phyloP scores from a whole-genome alignment of 1,284 basidiomycete genomes.

The Apiotrichum gracile region DNA sequence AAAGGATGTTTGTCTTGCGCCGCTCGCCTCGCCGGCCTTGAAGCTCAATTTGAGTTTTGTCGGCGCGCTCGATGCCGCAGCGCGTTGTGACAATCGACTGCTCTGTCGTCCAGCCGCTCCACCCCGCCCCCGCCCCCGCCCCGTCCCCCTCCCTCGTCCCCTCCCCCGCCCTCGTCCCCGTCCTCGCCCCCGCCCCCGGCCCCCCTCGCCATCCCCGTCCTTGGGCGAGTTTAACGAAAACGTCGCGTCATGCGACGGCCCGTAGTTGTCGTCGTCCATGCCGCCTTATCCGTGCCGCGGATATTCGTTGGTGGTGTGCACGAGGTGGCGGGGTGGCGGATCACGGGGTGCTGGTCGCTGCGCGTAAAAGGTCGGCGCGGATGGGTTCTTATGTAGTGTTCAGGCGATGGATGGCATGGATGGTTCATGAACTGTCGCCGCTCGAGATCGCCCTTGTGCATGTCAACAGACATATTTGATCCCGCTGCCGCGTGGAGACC shows the following conservation, averaged over 20 bases:
- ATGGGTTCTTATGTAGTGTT: too few species aligned
- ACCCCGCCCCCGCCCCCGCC: slow-evolving; percentile 11
- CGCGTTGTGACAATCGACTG: slow-evolving; percentile 15
- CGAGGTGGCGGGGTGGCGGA: too few species aligned
- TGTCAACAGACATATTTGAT: too few species aligned
- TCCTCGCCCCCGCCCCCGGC: not conserved
- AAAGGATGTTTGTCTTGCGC: slow-evolving; percentile 57
- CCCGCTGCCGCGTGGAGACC: too few species aligned
- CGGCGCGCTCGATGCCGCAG: slow-evolving; percentile 5
- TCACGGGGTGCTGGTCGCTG: too few species aligned
- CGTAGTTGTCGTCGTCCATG: not conserved
- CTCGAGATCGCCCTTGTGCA: too few species aligned
- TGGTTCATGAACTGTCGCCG: too few species aligned
- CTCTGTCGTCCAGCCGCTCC: slow-evolving; percentile 5
- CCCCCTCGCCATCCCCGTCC: not conserved
- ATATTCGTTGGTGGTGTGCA: too few species aligned
- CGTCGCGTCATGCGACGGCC: not conserved
- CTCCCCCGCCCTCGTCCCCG: slow-evolving; percentile 4
- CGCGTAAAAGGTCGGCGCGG: too few species aligned
- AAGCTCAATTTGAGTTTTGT: slow-evolving; percentile 37
- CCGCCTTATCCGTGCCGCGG: not conserved
- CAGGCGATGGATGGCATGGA: too few species aligned
- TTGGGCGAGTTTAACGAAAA: not conserved
- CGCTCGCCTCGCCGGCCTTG: slow-evolving; percentile 23
- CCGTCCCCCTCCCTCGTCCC: slow-evolving; percentile 19